Evolutionary conservation across 306 rosid species (phyloP).

Genomic region (Clitoria ternatea): DNA sequence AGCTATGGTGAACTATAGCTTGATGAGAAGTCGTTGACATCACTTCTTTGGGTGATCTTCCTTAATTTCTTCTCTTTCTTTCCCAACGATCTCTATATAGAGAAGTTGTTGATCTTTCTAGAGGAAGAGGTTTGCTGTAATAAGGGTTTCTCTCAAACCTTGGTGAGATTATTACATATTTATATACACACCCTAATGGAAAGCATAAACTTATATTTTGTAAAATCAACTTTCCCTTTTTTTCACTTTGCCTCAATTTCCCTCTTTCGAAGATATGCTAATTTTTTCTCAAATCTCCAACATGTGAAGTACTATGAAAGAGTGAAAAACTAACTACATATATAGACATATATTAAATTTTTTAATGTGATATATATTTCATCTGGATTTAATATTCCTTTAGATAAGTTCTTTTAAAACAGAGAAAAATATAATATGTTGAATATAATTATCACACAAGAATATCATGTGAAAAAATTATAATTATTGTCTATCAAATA

Average conservation of each 20-base stretch:
- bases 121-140: slow-evolving; percentile 6
- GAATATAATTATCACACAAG: too few species aligned
- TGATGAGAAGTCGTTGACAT: slow-evolving; percentile 55
- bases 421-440: too few species aligned
- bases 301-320: background rate
- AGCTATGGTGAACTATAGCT: slow-evolving; percentile 44
- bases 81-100: background rate
- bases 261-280: background rate
- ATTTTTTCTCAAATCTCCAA: background rate
- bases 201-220: slow-evolving; percentile 7
- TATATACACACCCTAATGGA: slow-evolving; percentile 1
- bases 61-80: background rate
- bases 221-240: slow-evolving; percentile 36
- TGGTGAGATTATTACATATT: too few species aligned
- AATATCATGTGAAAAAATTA: too few species aligned
- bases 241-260: background rate
- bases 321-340: background rate
- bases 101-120: slow-evolving; percentile 15
- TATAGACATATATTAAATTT: background rate
- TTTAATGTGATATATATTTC: too few species aligned
- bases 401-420: too few species aligned
- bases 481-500: too few species aligned
- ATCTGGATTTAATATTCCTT: too few species aligned
- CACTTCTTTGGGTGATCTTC: background rate
- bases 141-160: background rate